Evolutionary conservation across 1,284 basidiomycete species (phyloP).

Genomic region (Pisolithus thermaeus): DNA sequence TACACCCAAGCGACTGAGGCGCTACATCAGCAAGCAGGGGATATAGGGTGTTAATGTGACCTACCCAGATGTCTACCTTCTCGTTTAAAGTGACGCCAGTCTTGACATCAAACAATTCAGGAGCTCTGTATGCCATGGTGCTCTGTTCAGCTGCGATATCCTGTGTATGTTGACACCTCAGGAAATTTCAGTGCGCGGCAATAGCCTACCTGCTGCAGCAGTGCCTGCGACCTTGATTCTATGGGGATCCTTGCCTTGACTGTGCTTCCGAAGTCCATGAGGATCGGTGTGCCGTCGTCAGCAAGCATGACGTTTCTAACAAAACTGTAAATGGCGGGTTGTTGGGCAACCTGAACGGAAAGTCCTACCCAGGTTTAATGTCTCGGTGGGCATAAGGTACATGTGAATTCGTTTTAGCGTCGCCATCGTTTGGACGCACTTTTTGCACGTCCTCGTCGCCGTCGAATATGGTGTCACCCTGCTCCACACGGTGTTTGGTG

Average conservation of each 20-base stretch:
- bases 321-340: not conserved
- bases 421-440: constrained; percentile 28
- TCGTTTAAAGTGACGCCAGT: constrained; percentile 84
- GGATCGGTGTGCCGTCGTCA: constrained; percentile 85
- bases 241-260: constrained; percentile 76
- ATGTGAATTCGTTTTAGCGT: constrained; percentile 44
- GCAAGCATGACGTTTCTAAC: constrained; percentile 92
- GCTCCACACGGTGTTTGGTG: constrained; percentile 43
- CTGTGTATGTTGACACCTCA: constrained; percentile 32
- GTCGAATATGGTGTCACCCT: constrained; percentile 66
- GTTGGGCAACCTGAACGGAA: not conserved
- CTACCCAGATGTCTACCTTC: constrained; percentile 93
- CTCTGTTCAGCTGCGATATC: constrained; percentile 94
- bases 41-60: constrained; percentile 16
- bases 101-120: constrained; percentile 94
- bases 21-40: not conserved
- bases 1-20: constrained; percentile 82
- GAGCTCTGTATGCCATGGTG: constrained; percentile 94
- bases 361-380: constrained; percentile 86
- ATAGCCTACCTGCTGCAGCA: constrained; percentile 67
- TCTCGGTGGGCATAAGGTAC: constrained; percentile 96
- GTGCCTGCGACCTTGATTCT: constrained; percentile 78
- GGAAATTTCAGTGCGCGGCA: not conserved
- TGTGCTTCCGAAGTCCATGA: constrained; percentile 98
- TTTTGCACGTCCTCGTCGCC: constrained; percentile 63